phyloP scores from a whole-genome alignment of 306 rosid species.

The Lathyrus oleraceus region DNA sequence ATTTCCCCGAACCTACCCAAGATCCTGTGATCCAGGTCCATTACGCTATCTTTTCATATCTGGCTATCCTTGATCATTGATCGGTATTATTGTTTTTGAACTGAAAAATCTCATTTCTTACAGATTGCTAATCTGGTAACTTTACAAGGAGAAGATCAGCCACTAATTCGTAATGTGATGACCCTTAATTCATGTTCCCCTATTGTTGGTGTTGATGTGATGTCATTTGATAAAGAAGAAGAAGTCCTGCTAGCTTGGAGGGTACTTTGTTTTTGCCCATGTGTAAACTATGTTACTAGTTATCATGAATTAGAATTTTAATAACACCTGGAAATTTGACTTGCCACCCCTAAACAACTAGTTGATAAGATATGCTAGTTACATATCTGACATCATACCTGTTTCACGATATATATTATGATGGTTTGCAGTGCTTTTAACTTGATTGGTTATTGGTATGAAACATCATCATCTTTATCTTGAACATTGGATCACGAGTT shows the following conservation, averaged over 20 bases:
- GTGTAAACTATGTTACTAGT: slow-evolving; percentile 12
- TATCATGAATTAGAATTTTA: slow-evolving; percentile 14
- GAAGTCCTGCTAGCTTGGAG: slow-evolving; percentile 96
- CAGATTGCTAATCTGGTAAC: slow-evolving; percentile 96
- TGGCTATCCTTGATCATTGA: slow-evolving; percentile 6
- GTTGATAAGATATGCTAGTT: slow-evolving; percentile 6
- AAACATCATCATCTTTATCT: slow-evolving; percentile 12
- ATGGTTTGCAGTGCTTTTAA: slow-evolving; percentile 16
- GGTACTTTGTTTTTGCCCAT: slow-evolving; percentile 51
- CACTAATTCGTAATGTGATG: slow-evolving; percentile 84
- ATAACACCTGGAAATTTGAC: slow-evolving; percentile 1
- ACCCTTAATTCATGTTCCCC: slow-evolving; percentile 93
- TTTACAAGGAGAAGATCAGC: slow-evolving; percentile 83
- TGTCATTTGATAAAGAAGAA: slow-evolving; percentile 84
- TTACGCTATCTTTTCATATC: slow-evolving; percentile 17
- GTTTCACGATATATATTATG: neutral
- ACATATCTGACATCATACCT: neutral
- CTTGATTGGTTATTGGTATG: slow-evolving; percentile 1
- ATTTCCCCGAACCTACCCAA: slow-evolving; percentile 91
- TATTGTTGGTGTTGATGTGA: slow-evolving; percentile 93
- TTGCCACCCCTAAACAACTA: neutral
- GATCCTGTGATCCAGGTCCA: slow-evolving; percentile 98
- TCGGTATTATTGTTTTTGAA: slow-evolving; percentile 17
- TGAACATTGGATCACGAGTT: slow-evolving; percentile 8
- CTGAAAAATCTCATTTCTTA: slow-evolving; percentile 35